Evolutionary conservation across 176 grass and related monocot species (phyloP), one percentile per base, ranked within the genome.

Genomic region (Ampelocalamus luodianensis): DNA sequence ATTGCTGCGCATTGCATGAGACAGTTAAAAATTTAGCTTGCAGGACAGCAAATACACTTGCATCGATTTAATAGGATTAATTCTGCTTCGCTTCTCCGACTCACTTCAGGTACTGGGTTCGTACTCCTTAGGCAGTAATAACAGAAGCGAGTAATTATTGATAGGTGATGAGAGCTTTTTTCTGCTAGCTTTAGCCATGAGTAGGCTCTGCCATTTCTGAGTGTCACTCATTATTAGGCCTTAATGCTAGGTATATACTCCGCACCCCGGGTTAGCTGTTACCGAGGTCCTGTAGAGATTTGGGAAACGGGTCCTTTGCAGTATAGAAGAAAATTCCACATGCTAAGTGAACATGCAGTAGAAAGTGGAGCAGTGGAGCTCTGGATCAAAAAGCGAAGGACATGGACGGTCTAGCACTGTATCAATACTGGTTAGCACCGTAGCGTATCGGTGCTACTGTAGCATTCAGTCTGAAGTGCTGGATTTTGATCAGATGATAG

Each of bases 141-240:
- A 40, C 50, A 77, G 51, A 60, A 55, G 2, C 8, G 43, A 46
- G 64, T 78, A 62, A 51, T 23, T 67, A 37, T 51, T 38, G 27
- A 56, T 56, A 42, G 9, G 18, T 22, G 17, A 26, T 26, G 59
- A 60, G 58, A 68, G 29, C 26, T 65, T 67, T 20, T 22, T 20
- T 22, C 11, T 20, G 48, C 46, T 36, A 74, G 27, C 27, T 67
- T 80, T 10, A 78, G 45, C 26, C 72, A 82, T 81, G 62, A 80
- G 38, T n/a, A 69, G 26, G 16, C 39, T 86, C 71, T 87, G 79
- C 10, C 70, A 87, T 76, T 76, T 65, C 38, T 76, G 78, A 68
- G 71, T 13, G 39, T 83, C 45, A 49, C 44, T 37, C 55, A 65
- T 90, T 82, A 77, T 77, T 90, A 71, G 65, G 64, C 7, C 72